Evolutionary conservation across 805 yeast species (phyloP), one percentile per base, ranked within the genome.

Genomic region (Candida ponderosae): DNA sequence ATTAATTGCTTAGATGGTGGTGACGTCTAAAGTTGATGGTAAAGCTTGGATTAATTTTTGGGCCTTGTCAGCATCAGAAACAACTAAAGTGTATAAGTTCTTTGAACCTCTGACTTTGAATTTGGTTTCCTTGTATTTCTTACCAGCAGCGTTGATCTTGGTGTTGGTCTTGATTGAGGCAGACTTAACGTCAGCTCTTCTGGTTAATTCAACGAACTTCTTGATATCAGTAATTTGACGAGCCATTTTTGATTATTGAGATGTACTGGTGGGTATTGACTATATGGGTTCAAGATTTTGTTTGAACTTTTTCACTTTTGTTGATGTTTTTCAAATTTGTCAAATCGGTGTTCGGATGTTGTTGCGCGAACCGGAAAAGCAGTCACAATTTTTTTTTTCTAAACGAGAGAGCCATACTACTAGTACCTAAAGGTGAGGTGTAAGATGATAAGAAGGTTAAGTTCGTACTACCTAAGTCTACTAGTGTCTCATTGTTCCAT

Each of bases 101-200:
- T 76, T 87, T 51, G 96, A 62, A 70, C 97, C 96, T 80, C 97
- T 88, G 63, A 93, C 86, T 85, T 93, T 93, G 89, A 93, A 93
- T 75, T 93, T 93, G 76, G 96, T 88, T 74, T 84, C 93, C 74
- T 83, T 82, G 80, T 76, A 75, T 55, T 74, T 72, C 76, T 82
- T 82, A 69, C 93, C 94, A 68, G 72, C 72, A 56, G 82, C 75
- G 74, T 79, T 80, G 62, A 81, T 57, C 72, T 82, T 81, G 66
- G 76, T 69, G 87, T 87, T 87, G 74, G 81, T 79, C 82, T 93
- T 93, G 78, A 93, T 84, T 66, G 89, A 80, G 60, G 95, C 96
- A 51, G 82, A 70, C 72, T 78, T 78, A 65, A 93, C 87, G 79
- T 89, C 97, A 62, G 88, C 78, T 79, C 97, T 81, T 79, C 88